Evolutionary conservation across 2,329 filamentous ascomycete genomes (phyloP), one percentile per base, ranked within the genome.

Genomic region (Cercospora nicotianae): DNA sequence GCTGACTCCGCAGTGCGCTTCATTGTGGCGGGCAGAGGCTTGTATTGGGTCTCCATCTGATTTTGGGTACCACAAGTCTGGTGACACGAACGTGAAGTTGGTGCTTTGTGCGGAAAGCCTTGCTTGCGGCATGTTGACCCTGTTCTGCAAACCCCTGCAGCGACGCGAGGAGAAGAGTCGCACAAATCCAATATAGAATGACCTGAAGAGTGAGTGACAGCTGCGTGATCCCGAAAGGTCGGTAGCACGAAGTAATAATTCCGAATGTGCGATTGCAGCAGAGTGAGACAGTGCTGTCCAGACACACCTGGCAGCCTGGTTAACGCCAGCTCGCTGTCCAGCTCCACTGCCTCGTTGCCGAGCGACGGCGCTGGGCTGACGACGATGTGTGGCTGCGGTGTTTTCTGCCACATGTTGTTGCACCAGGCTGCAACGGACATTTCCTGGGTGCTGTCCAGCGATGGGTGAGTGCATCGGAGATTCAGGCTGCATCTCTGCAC

Each of bases 261-360:
- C 65, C 60, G 61, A 60, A 36, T n/a, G 53, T 61, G 65, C 60
- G 63, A 60, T 67, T 64, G 65, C 53, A 60, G 60, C 60, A 64
- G 20, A 23, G 33, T 59, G 60, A 63, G 39, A 67, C 53, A 53
- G 23, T 57, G 23, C 26, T 60, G 20, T 48, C 33, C 36, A 42
- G 16, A 42, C 36, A 42, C 36, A 8, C 16, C 36, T n/a, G 36
- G 36, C 36, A 20, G 12, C 23, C 63, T 31, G 60, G 36, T 60
- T 55, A 28, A 67, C 60, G 65, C 33, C 65, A 64, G 53, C 33
- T 58, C 45, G 60, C 65, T 10, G 8, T 42, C 3, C 36, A 45
- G 58, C 58, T 60, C 55, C 39, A 60, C 36, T 64, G 53, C 65
- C 8, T 9, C 20, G 30, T 23, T 23, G 66, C 61, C 61, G 23